Evolutionary conservation across 768 basidiomycete genomes (phyloP), one percentile per base, ranked within the genome.

Genomic region (Russula emetica): DNA sequence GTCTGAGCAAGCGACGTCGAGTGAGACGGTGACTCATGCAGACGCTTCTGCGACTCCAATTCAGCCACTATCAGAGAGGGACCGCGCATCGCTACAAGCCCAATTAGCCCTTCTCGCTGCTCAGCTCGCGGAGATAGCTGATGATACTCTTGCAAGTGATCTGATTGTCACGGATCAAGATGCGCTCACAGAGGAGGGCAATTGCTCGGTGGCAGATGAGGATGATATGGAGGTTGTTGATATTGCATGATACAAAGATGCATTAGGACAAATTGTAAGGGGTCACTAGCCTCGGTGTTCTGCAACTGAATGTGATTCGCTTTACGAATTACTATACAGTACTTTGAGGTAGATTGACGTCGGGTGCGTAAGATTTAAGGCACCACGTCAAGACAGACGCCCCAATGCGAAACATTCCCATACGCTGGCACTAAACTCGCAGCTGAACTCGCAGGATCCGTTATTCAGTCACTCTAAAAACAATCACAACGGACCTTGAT

Each of bases 81-180:
- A 82, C 52, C 80, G 90, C 20, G 87, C 88, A 40, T 83, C 85
- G 58, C 72, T 91, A 58, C 89, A 90, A 70, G 87, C 86, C 0
- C 87, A 87, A 67, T 77, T 91, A 50, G 88, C 85, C 3, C 78
- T 91, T 34, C 72, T 91, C 60, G 87, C 88, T 5, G 86, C 85
- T 0, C 90, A 91, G 70, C 71, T 92, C 28, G 81, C 83, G 28
- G 89, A 89, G 71, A 77, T 90, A 53, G 84, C 82, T 16, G 81
- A 83, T 57, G 75, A 70, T 26, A 62, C 66, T 50, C 44, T 63
- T 44, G 47, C 52, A 30, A 62, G 54, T 40, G 63, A 66, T 52
- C 55, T 65, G 47, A 68, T 68, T 55, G 64, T 26, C 40, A 9
- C 57, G 2, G 61, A 49, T 30, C 55, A 55, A 32, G 66, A 68